phyloP scores from a whole-genome alignment of 2,329 filamentous ascomycete genomes.

The Colletotrichum navitas region DNA sequence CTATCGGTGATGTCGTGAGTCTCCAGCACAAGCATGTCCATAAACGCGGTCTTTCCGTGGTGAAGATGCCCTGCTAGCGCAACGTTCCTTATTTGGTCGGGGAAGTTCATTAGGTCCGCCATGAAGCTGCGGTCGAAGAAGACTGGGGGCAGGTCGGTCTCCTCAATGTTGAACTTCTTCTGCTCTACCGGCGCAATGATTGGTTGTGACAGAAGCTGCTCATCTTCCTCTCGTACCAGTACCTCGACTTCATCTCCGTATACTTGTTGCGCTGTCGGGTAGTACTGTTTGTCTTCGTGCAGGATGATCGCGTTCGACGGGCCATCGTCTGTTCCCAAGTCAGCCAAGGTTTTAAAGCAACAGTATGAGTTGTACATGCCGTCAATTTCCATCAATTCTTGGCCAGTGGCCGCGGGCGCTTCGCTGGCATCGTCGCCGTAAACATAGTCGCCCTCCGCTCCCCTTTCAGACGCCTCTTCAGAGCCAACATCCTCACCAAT shows the following conservation, averaged over 20 bases:
- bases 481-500: conserved; percentile 91
- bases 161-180: conserved; percentile 96
- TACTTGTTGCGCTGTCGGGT: conserved; percentile 95
- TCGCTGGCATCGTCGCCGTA: conserved; percentile 83
- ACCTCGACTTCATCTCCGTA: conserved; percentile 97
- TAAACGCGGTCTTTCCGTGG: conserved; percentile 97
- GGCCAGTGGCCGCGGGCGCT: conserved; percentile 73
- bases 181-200: conserved; percentile 94
- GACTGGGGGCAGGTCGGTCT: conserved; percentile 89
- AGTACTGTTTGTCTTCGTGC: conserved; percentile 99
- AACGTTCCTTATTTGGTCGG: conserved; percentile 93
- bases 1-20: conserved; percentile 89
- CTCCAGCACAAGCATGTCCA: conserved; percentile 98
- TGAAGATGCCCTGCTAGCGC: conserved; percentile 93
- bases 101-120: conserved; percentile 96
- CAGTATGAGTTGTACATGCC: conserved; percentile 59
- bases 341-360: neutral
- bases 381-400: conserved; percentile 95
- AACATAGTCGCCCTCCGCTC: conserved; percentile 81
- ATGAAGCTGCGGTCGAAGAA: conserved; percentile 92
- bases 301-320: conserved; percentile 97
- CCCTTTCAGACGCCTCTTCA: conserved; percentile 85
- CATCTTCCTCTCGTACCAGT: conserved; percentile 95
- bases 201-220: conserved; percentile 89
- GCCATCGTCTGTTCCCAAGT: conserved; percentile 64